Evolutionary conservation across 2,329 filamentous ascomycete species (phyloP).

Genomic region (Diaporthe australafricana): DNA sequence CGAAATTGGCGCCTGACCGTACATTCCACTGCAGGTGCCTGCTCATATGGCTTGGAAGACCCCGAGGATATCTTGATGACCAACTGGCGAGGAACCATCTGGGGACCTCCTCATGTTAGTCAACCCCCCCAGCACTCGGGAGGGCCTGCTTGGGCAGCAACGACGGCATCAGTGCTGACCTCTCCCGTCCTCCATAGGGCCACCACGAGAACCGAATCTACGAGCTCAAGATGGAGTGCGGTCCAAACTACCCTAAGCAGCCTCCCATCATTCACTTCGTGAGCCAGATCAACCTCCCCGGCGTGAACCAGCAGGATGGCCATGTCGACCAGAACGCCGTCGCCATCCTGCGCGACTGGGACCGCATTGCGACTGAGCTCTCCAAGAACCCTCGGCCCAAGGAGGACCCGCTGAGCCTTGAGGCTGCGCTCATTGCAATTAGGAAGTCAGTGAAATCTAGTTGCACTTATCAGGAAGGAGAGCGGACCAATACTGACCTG

Average conservation of each 20-base stretch:
- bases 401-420: conserved; percentile 50
- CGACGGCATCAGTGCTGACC: conserved; percentile 22
- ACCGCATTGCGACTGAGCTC: conserved; percentile 89
- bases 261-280: conserved; percentile 93
- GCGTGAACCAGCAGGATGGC: conserved; percentile 84
- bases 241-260: conserved; percentile 85
- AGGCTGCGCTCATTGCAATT: conserved; percentile 51
- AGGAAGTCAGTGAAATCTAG: conserved; percentile 42
- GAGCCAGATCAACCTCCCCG: conserved; percentile 95
- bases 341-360: conserved; percentile 86
- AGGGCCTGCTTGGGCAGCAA: conserved; percentile 30
- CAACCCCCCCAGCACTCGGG: conserved; percentile 1
- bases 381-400: conserved; percentile 46
- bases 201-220: conserved; percentile 98
- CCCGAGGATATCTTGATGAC: conserved; percentile 96
- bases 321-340: conserved; percentile 87
- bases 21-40: conserved; percentile 75
- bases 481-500: conserved; percentile 38
- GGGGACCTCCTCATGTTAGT: conserved; percentile 90
- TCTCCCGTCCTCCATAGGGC: conserved; percentile 67
- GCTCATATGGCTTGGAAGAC: conserved; percentile 95
- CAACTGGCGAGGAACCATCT: conserved; percentile 98
- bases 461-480: no score
- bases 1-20: conserved; percentile 23
- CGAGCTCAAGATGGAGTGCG: conserved; percentile 96